Base-by-base conservation (phyloP, 2,329 filamentous ascomycete genomes). In the Cercospora zeae-maydis region DNA sequence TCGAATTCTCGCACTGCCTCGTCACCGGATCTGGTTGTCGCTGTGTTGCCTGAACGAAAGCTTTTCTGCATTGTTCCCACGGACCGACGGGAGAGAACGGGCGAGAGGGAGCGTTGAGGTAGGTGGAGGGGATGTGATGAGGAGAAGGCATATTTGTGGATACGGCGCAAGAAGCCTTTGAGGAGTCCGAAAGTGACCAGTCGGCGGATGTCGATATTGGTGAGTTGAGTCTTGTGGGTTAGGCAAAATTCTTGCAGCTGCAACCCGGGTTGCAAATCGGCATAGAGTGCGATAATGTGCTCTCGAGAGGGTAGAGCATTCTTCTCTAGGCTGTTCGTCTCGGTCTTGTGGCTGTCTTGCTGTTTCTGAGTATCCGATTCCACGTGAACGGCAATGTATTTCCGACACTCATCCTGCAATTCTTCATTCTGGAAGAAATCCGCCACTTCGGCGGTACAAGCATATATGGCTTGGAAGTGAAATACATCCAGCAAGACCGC, bases 101-200 rank as follows among this genome's bases (percentile, higher is more conserved):
- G 56, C 4, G 61, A 58, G 21, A 63, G 24, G 21, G 67, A 55
- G 24, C 64, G 64, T 1, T 60, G 47, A 2, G 47, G 47, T 13
- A 52, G 47, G n/a, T 52, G 47, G 13, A 52, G 47, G 9, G 47
- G 47, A 33, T 52, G 47, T 0, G 47, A 31, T 7, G 47, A 52
- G 47, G 47, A 52, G 30, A 52, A 52, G 14, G 92, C 90, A 74
- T 96, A 96, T 75, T 95, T 96, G 78, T 98, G 67, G 42, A 97
- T 88, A 34, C 95, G 86, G 76, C 97, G 97, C 24, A 99, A 79
- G 69, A 96, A 90, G 14, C 93, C 93, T 78, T 98, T 98, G 75
- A 98, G 96, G 63, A 97, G 85, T 62, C 93, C 95, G 72, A 98
- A 99, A 63, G 96, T 96, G 66, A 98, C 91, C 66, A 99, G 88